Base-by-base conservation (phyloP, 192 early-diverging fungal species). In the Podila epicladia region DNA sequence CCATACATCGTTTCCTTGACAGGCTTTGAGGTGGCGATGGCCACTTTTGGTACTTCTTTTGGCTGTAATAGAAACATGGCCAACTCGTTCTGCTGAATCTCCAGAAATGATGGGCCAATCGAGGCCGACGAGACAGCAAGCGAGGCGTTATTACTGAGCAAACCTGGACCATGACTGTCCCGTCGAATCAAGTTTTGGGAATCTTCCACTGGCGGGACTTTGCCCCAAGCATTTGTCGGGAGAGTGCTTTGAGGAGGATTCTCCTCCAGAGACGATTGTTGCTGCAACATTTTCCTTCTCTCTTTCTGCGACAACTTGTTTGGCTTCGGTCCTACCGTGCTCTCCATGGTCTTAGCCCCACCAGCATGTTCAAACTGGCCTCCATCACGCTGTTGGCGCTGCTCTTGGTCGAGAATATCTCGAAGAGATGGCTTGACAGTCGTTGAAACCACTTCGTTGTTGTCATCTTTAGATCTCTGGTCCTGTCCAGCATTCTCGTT, bases 361-460 rank as follows among this genome's bases (percentile, higher is more conserved):
- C 28, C 19, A 58, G 9, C 32, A 35, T 48, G 8, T 13, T 57
- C 9, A 4, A 3, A 13, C 45, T 48, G 12, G 38, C 53, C 49
- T 7, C 24, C 53, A 24, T 55, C n/a, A 55, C 53, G 66, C 2
- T 62, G 65, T 12, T 76, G 74, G n/a, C 37, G 58, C 41, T 71
- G 67, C 35, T 83, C 85, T 24, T 74, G 48, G 7, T 86, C 83
- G 51, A 84, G 62, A 67, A 86, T 86, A 11, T 86, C 83, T 8
- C 85, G 74, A 49, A 86, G 37, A 20, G 85, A 82, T 26, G 79
- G 78, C 33, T 67, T 67, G 8, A 28, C 17, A 22, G 63, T 79
- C 65, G n/a, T 22, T 6, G 29, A 9, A n/a, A 31, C 13, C 2
- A 6, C 31, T 31, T 59, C 29, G 37, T 28, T 58, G 5, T 65